Percentiles rank a stretch among this genome's conserved stretches.
Conservation (phyloP, 2,329 filamentous ascomycete species). For the Talaromyces sp. region DNA sequence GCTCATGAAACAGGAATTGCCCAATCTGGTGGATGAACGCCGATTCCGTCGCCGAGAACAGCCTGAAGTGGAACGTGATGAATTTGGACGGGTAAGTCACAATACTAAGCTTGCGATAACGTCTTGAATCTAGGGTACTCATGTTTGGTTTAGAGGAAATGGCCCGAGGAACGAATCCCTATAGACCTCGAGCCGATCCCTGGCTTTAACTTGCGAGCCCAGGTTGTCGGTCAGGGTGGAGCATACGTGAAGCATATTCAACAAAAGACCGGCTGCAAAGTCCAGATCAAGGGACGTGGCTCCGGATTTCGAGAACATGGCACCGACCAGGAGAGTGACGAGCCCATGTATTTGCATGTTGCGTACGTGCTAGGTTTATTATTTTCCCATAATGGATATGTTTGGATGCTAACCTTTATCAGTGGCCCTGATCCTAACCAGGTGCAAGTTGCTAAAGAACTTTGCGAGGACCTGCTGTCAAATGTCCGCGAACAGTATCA, state of each 20-base stretch:
- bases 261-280: constrained; percentile 86
- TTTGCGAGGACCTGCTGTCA: constrained; percentile 79
- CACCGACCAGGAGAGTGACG: constrained; percentile 86
- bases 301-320: constrained; percentile 89
- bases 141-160: constrained; percentile 68
- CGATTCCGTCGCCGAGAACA: constrained; percentile 80
- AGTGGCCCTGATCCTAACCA: constrained; percentile 83
- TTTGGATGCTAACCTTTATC: constrained; percentile 28
- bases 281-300: constrained; percentile 95
- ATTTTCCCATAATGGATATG: background rate
- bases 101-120: background rate
- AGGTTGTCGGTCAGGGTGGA: constrained; percentile 90
- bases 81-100: constrained; percentile 69
- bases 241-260: constrained; percentile 98
- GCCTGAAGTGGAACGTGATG: constrained; percentile 75
- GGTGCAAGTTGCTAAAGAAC: constrained; percentile 78
- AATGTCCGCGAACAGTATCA: constrained; percentile 90
- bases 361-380: constrained; percentile 56
- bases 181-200: constrained; percentile 85
- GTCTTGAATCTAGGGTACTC: background rate
- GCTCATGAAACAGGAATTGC: constrained; percentile 91
- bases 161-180: constrained; percentile 93
- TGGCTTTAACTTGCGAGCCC: constrained; percentile 92
- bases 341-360: constrained; percentile 94
- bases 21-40: constrained; percentile 89